Base-by-base conservation (phyloP, 441 rosid genomes). In the Gossypium laxum region DNA sequence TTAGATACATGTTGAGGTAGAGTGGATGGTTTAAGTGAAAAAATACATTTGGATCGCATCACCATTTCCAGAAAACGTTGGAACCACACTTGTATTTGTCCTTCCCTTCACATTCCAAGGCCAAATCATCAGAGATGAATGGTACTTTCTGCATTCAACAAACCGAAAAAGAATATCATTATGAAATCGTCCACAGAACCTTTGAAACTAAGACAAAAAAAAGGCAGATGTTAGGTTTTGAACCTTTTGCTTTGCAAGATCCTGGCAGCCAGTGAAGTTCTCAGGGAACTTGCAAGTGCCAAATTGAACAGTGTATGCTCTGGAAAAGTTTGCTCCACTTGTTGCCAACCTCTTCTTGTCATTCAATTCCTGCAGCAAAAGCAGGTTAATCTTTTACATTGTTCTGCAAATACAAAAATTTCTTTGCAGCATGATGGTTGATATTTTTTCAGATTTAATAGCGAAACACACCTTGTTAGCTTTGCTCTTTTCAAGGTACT, bases 51-150 rank as follows among this genome's bases (percentile, higher is more conserved):
- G 32, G 69, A 72, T 59, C 22, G 14, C 19, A 78, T 91, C 88
- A 89, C 98, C 98, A 91, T 86, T 93, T 91, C 97, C 98, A 88
- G 89, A 93, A 93, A 55, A 91, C 98, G 82, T 91, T 93, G 72
- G 97, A 93, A 74, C 97, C 97, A 74, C 98, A 91, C 86, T 90
- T 88, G 88, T 57, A 91, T 76, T 91, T 93, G 87, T 91, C 96
- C 71, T 90, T 90, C 32, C 98, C 96, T 86, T 88, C 85, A 28
- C 98, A 93, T 72, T 89, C 98, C 85, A 93, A 75, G 0, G 55
- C 90, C 80, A 89, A 71, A 81, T 91, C 96, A 12, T 91, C 97
- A 32, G 85, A 74, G 77, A 91, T 64, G 77, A 88, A 91, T 77
- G 93, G 94, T 8, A 93, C 96, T 87, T 88, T 93, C 98, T 91